Conservation (phyloP, 1,139 yeast genomes). For the Geotrichum armillariae region DNA sequence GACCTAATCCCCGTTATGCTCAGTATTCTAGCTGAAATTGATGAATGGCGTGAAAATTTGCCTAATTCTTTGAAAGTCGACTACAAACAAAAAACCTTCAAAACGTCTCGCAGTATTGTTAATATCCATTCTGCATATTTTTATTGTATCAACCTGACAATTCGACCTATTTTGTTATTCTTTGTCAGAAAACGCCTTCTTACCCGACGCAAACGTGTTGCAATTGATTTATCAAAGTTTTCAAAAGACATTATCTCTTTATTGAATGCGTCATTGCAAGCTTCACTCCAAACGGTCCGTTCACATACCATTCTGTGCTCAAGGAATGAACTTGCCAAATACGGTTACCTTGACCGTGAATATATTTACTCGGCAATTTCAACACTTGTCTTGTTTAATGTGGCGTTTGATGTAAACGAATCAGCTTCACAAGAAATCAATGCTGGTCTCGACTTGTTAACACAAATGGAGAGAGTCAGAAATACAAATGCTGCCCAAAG, state of each 20-base stretch:
- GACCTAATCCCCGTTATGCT: slow-evolving; percentile 75
- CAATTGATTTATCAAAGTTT: slow-evolving; percentile 65
- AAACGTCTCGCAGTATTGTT: slow-evolving; percentile 60
- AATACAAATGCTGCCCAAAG: slow-evolving; percentile 51
- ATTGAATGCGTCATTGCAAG: slow-evolving; percentile 79
- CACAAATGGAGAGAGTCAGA: slow-evolving; percentile 78
- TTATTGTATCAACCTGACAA: slow-evolving; percentile 82
- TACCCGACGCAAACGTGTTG: slow-evolving; percentile 53
- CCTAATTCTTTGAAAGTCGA: slow-evolving; percentile 69
- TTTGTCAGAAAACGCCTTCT: slow-evolving; percentile 69
- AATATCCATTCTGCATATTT: slow-evolving; percentile 84
- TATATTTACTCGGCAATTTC: slow-evolving; percentile 80
- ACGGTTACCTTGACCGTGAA: slow-evolving; percentile 90
- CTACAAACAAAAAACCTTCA: slow-evolving; percentile 54
- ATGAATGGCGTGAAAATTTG: slow-evolving; percentile 67
- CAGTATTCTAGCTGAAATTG: slow-evolving; percentile 64
- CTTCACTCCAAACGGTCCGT: slow-evolving; percentile 75
- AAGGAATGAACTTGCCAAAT: slow-evolving; percentile 55
- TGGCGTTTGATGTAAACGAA: slow-evolving; percentile 81
- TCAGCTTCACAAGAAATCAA: slow-evolving; percentile 72
- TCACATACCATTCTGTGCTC: slow-evolving; percentile 49
- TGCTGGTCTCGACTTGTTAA: slow-evolving; percentile 68
- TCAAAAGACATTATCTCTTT: slow-evolving; percentile 68
- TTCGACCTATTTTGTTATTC: slow-evolving; percentile 76
- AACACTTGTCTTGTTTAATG: slow-evolving; percentile 70